phyloP scores from a whole-genome alignment of 2,329 filamentous ascomycete species.

The Neonectria neomacrospora region DNA sequence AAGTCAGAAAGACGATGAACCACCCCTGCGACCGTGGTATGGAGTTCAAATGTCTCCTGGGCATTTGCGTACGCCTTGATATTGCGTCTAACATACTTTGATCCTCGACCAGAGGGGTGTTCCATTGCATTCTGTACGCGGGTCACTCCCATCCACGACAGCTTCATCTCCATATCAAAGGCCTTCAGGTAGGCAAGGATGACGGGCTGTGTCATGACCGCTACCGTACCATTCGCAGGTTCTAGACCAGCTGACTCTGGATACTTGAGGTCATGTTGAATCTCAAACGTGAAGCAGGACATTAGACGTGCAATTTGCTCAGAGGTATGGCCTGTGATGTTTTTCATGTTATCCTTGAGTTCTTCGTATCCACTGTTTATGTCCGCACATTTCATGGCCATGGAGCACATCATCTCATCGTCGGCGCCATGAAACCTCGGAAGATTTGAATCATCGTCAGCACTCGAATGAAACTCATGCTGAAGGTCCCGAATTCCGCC shows the following conservation, averaged over 20 bases:
- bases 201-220: not conserved
- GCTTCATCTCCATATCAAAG: not conserved
- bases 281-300: not conserved
- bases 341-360: fast-evolving
- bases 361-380: not conserved
- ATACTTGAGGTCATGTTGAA: not conserved
- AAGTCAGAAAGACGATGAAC: not conserved
- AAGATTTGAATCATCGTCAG: too few relatives aligned
- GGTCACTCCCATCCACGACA: too few relatives aligned
- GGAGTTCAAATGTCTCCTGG: too few relatives aligned
- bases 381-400: not conserved
- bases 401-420: not conserved
- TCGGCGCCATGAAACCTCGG: not conserved
- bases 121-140: too few relatives aligned
- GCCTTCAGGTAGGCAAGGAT: not conserved
- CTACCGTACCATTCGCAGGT: not conserved
- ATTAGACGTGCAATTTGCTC: too few relatives aligned
- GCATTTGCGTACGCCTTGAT: not conserved
- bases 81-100: not conserved
- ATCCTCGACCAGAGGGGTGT: too few relatives aligned
- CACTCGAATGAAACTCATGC: too few relatives aligned
- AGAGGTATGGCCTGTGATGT: not conserved
- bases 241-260: too few relatives aligned
- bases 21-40: not conserved
- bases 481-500: not conserved